Evolutionary conservation across 352 stramenopile genomes (phyloP), one percentile per base, ranked within the genome.

Genomic region (Pythium coloratum): DNA sequence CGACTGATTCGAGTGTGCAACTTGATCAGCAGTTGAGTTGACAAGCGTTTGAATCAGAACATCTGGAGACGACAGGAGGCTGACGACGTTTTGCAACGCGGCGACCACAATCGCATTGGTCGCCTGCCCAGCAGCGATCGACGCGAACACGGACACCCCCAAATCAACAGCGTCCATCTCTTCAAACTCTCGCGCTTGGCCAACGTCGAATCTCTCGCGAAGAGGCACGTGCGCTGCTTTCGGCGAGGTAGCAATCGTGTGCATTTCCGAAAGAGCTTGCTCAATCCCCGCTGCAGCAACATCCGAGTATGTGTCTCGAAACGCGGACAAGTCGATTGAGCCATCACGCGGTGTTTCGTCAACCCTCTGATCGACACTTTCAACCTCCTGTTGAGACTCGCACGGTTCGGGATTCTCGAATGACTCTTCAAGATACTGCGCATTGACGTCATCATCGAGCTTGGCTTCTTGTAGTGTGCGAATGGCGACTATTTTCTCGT

Each of bases 101-200:
- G 64, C 36, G 6, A 76, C n/a, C 12, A 78, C 64, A 33, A 78
- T 74, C n/a, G 61, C 65, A 44, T 66, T 71, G 20, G 69, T 71
- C 8, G 69, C 64, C 20, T 60, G 44, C 30, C 60, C 53, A 12
- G 63, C 53, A 28, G 64, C 60, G 34, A 72, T 67, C 0, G 67
- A 64, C 30, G 47, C 63, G 34, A 60, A 62, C 38, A 64, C 63
- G 38, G 44, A 73, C 13, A 70, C 9, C 9, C 13, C 26, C 6
- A 7, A 14, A 34, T 55, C 13, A 18, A 34, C 32, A 28, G 47
- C 46, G 7, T 61, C 18, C 9, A 5, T 62, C 9, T 32, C 12
- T 20, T 56, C 47, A 24, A 24, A 24, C 20, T 24, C 20, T 24
- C 20, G 20, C 6, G 47, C 18, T n/a, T 9, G n/a, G 26, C 33